Evolutionary conservation across 495 filamentous ascomycete species (phyloP), one percentile per base, ranked within the genome.

Genomic region (Margaritispora aquatica): DNA sequence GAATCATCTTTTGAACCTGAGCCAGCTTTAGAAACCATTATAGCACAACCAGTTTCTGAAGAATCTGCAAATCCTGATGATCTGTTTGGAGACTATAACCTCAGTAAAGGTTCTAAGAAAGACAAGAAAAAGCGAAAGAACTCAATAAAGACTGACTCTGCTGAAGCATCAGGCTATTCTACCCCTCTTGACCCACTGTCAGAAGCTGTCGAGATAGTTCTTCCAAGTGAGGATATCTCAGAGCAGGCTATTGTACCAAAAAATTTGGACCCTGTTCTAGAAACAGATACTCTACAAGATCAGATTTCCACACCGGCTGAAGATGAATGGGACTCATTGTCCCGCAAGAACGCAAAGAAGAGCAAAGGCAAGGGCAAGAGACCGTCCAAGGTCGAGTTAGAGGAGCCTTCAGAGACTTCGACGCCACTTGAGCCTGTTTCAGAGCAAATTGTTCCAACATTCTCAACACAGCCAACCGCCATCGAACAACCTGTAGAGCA

Each of bases 31-130:
- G 38, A 44, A 17, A 17, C 38, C 8, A n/a, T 44, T 9, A 7
- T 24, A 2, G 10, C 5, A 10, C 47, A 50, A 50, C 9, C 47
- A 23, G 20, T 5, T 22, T 50, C 20, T 5, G 47, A 50, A 26
- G 24, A 24, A 50, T 19, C 20, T 24, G 47, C 7, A 4, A 23
- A 23, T 23, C 19, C 38, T 21, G 62, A 53, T 46, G 63, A 34
- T 27, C 53, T 34, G 51, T 63, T 67, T 53, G 57, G 62, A 23
- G 62, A 70, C 22, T 51, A 55, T 26, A 61, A 57, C 17, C 59
- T 59, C 47, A 55, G 57, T 41, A 68, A 69, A 56, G 64, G 67
- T 23, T 67, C 60, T 26, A 62, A 63, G 60, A 64, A 66, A 50
- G 55, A 57, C 54, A 66, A 62, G 63, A 66, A 66, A 47, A 62